Evolutionary conservation across 2,329 filamentous ascomycete genomes (phyloP), one percentile per base, ranked within the genome.

Genomic region (Epichloe gansuensis): DNA sequence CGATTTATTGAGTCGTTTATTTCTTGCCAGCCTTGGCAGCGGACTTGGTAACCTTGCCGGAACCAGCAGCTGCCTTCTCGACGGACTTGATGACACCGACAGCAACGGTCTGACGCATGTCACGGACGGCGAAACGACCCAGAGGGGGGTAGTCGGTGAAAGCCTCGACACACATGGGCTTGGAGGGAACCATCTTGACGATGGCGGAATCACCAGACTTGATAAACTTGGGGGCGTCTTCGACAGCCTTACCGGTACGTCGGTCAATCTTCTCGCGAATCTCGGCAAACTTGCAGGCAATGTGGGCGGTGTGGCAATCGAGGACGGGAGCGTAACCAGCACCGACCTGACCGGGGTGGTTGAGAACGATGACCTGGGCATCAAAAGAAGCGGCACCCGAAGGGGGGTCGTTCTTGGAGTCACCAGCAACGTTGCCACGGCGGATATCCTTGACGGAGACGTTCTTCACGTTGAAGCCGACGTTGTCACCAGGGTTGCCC

Each of bases 381-480:
- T 89, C 94, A 89, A 98, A 98, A 69, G 86, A 90, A 68, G 91
- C 89, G 69, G 82, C 83, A 69, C 81, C 93, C 72, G 77, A 72
- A 62, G 93, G 89, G 93, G 93, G 93, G 80, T 98, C 93, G 82
- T 95, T 94, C 90, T 98, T 98, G 84, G 88, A 91, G 89, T 98
- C 93, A 89, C 89, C 89, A 69, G 87, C 87, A 67, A 98, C 93
- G 85, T 98, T 97, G 72, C 93, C 93, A 95, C 93, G 93, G 78
- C 93, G 93, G 72, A 98, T 95, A 75, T 98, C 93, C 90, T 98
- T 98, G 80, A 98, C 93, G 76, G 93, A 97, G 70, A 98, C 93
- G 93, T 98, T 98, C 90, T 98, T 98, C 80, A 98, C 91, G 88
- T 98, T 98, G 90, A 98, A 98, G 68, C 93, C 93, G 74, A 98